These are phyloP conservation scores for Starmerella cellae DNA, from an alignment of 805 yeast species.

Conservation along the genomic window DNA sequence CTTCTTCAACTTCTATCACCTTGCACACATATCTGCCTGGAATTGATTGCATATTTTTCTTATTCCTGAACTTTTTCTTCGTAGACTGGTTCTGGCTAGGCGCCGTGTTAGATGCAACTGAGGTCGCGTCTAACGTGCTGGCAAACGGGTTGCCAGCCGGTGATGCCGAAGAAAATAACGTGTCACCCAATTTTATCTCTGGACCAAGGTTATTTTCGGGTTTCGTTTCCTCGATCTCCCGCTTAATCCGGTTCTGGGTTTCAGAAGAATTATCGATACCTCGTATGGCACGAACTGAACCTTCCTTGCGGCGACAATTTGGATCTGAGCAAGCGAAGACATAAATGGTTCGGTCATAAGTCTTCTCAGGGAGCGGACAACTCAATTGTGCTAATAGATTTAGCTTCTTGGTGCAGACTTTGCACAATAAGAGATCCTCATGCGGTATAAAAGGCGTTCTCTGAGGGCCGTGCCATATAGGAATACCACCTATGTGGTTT, in stretches of 20 bases:
- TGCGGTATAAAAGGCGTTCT: conserved; percentile 33
- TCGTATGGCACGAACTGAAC: conserved; percentile 62
- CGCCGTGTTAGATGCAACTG: background rate
- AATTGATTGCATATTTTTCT: conserved; percentile 12
- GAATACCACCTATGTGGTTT: conserved; percentile 70
- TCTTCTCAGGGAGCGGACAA: conserved; percentile 57
- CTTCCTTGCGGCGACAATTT: conserved; percentile 53
- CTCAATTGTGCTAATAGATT: conserved; percentile 64
- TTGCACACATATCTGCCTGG: conserved; percentile 50
- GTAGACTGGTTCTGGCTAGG: background rate
- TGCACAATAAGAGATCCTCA: conserved; percentile 42
- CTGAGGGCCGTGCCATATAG: conserved; percentile 49
- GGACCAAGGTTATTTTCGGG: conserved; percentile 30
- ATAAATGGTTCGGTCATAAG: conserved; percentile 60
- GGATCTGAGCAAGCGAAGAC: conserved; percentile 59
- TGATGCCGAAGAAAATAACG: conserved; percentile 6
- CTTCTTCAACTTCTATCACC: conserved; percentile 60
- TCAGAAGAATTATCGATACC: conserved; percentile 54
- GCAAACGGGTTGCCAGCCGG: conserved; percentile 2
- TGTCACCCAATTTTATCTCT: conserved; percentile 15
- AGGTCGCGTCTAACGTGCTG: conserved; percentile 9
- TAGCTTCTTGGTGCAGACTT: conserved; percentile 48
- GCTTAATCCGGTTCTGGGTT: conserved; percentile 24
- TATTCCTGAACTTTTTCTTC: conserved; percentile 5
- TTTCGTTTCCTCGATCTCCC: conserved; percentile 32